Evolutionary conservation across 768 basidiomycete genomes (phyloP), one percentile per base, ranked within the genome.

Genomic region (Lentinula edodes): DNA sequence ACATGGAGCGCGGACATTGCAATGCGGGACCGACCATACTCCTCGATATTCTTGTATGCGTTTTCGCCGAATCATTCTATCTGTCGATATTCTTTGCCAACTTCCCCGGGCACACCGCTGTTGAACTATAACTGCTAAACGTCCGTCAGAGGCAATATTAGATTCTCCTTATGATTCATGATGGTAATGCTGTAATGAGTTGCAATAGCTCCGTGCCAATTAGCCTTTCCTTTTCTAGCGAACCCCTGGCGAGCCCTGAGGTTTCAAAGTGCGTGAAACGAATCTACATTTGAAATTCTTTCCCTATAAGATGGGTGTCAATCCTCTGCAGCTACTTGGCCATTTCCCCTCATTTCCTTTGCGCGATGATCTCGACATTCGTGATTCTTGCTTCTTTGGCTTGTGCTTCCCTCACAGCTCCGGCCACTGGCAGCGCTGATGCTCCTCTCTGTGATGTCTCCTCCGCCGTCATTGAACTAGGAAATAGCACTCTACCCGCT

Each of bases 401-500:
- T 23, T 45, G 13, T 23, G 42, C 20, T 23, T 43, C 39, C 41
- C 6, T 56, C 18, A 42, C 55, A 16, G 39, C 41, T 23, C 55
- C 55, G 18, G 41, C 55, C 10, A 28, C 38, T 45, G 2, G 23
- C 20, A 45, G 55, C 42, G 12, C 41, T 23, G 12, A 20, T 46
- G 39, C 8, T 34, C 51, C 20, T 9, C 39, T 6, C 16, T 59
- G 58, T 23, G 64, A 70, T 53, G 63, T 73, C 41, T 70, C 69
- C 23, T 64, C 63, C 12, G 67, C 66, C 12, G 63, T 54, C 12
- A 60, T 74, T 35, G 51, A 63, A 15, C 63, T 69, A 9, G 13
- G 60, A 10, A 66, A 71, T 23, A 73, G 72, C 4, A 56, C 68
- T 0, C 70, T 83, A 54, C 66, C 73, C 3, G 67, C 67, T n/a